Percentiles rank a stretch among this genome's conserved stretches.
Conservation (phyloP, 495 filamentous ascomycete species). For the Niebla homalea region DNA sequence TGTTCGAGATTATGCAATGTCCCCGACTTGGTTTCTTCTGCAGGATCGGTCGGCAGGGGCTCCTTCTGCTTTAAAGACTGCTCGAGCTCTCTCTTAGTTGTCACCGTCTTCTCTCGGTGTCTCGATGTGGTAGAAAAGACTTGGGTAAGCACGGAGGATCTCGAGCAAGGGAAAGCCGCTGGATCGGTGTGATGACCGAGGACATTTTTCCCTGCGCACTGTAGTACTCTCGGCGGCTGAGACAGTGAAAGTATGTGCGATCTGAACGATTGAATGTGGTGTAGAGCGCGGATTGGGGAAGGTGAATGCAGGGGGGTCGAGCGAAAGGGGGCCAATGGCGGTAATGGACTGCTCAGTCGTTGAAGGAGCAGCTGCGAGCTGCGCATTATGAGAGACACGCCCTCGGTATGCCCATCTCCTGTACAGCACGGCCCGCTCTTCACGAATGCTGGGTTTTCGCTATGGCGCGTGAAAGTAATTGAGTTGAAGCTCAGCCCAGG, state of each 20-base stretch:
- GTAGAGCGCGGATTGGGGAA: not conserved
- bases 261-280: not conserved
- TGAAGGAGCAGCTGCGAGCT: slow-evolving; percentile 18
- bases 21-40: slow-evolving; percentile 10
- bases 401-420: not conserved
- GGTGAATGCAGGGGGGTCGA: not conserved
- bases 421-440: not conserved
- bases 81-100: not conserved
- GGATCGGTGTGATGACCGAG: not conserved
- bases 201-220: not conserved
- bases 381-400: slow-evolving; percentile 10
- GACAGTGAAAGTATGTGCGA: not conserved
- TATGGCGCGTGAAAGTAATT: not conserved
- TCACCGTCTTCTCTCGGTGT: slow-evolving; percentile 2
- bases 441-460: not conserved
- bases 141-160: not conserved
- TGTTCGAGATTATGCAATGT: slow-evolving; percentile 5
- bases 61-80: not conserved
- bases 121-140: slow-evolving; percentile 8
- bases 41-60: slow-evolving; percentile 6
- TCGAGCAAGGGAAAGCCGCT: not conserved
- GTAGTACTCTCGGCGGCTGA: no score
- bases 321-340: not conserved
- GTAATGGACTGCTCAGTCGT: slow-evolving; percentile 7
- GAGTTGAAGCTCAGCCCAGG: not conserved